These are phyloP conservation scores for Penicillium sp. DNA, from an alignment of 2,329 filamentous ascomycete species.

Conservation along the genomic window DNA sequence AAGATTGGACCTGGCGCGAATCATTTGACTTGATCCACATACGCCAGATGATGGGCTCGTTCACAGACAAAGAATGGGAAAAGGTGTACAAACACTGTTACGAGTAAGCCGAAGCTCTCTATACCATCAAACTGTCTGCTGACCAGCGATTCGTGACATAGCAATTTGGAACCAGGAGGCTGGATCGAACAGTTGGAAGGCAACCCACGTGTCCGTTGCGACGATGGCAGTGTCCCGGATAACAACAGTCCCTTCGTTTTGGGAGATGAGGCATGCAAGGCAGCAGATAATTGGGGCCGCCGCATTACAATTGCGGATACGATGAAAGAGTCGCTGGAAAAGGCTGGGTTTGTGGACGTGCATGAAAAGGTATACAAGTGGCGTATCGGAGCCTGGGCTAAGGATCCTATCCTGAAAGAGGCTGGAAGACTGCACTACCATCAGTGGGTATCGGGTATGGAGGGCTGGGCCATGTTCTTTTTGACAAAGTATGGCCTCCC, in stretches of 20 bases:
- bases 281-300: slow-evolving; percentile 1
- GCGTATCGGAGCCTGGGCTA: neutral
- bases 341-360: neutral
- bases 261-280: neutral
- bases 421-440: slow-evolving; percentile 3
- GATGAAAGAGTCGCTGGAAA: neutral
- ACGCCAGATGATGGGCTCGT: neutral
- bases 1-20: neutral
- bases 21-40: slow-evolving; percentile 1
- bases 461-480: slow-evolving; percentile 3
- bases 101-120: neutral
- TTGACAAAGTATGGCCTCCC: slow-evolving; percentile 1
- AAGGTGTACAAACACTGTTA: slow-evolving; percentile 2
- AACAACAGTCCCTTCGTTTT: neutral
- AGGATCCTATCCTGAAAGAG: slow-evolving; percentile 2
- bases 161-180: neutral
- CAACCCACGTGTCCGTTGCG: neutral
- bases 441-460: slow-evolving; percentile 4
- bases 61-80: neutral
- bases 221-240: slow-evolving; percentile 4
- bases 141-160: neutral
- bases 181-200: slow-evolving; percentile 3
- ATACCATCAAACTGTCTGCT: neutral
- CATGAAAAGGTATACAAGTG: neutral
- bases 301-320: neutral